Conservation (phyloP, 352 stramenopile genomes). For the Phytophthora pini region DNA sequence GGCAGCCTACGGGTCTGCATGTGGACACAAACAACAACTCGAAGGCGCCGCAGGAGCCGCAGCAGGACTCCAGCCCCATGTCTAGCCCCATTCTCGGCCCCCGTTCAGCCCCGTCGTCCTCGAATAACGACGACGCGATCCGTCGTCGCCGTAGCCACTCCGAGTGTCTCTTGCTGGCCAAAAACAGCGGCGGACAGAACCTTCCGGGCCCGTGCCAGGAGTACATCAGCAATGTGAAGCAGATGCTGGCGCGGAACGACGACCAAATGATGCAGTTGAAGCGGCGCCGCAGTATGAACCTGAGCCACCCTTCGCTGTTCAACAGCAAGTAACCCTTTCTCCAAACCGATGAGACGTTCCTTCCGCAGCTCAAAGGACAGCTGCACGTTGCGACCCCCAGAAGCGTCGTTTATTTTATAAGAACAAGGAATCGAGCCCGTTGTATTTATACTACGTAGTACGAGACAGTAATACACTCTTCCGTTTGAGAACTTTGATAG, state of each 20-base stretch:
- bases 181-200: slow-evolving; percentile 54
- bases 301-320: slow-evolving; percentile 58
- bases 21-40: slow-evolving; percentile 59
- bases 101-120: slow-evolving; percentile 40
- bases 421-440: slow-evolving; percentile 26
- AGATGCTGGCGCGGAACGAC: slow-evolving; percentile 79
- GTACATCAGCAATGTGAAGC: slow-evolving; percentile 88
- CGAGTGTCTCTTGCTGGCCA: slow-evolving; percentile 81
- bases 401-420: slow-evolving; percentile 42
- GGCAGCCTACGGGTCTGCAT: slow-evolving; percentile 35
- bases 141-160: slow-evolving; percentile 79
- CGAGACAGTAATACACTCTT: slow-evolving; percentile 32
- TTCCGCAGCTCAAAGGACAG: slow-evolving; percentile 5
- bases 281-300: slow-evolving; percentile 73
- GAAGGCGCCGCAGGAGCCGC: slow-evolving; percentile 30
- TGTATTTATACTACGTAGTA: slow-evolving; percentile 41
- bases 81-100: slow-evolving; percentile 30
- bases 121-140: slow-evolving; percentile 42
- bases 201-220: slow-evolving; percentile 81
- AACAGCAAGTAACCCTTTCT: slow-evolving; percentile 31
- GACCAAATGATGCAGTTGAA: slow-evolving; percentile 50
- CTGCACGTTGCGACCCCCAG: slow-evolving; percentile 19
- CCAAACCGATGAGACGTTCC: neutral
- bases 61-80: slow-evolving; percentile 22
- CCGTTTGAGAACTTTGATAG: slow-evolving; percentile 1